Conservation (phyloP, 2,329 filamentous ascomycete species). For the Paraphaeosphaeria minitans region DNA sequence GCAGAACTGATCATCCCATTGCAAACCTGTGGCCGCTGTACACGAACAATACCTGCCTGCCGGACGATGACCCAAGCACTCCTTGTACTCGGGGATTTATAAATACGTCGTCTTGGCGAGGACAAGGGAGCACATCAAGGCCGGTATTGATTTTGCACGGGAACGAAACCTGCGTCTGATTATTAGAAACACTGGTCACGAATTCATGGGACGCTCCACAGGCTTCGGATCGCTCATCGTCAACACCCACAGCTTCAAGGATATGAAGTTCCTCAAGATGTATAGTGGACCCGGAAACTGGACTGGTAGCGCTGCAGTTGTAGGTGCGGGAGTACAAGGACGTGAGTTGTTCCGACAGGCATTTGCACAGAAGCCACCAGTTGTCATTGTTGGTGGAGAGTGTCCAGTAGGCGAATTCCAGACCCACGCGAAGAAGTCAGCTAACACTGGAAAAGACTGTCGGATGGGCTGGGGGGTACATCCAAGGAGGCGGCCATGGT, state of each 20-base stretch:
- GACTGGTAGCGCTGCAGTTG: constrained; percentile 36
- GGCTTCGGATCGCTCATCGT: constrained; percentile 42
- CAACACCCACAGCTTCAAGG: constrained; percentile 46
- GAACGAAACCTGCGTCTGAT: constrained; percentile 39
- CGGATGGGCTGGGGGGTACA: constrained; percentile 50
- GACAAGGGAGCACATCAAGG: constrained; percentile 39
- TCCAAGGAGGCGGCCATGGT: constrained; percentile 52
- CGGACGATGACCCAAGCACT: constrained; percentile 27
- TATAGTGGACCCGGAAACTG: constrained; percentile 42
- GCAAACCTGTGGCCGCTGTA: constrained; percentile 40
- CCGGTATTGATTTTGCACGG: constrained; percentile 42
- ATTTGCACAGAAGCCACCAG: constrained; percentile 35
- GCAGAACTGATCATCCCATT: constrained; percentile 40
- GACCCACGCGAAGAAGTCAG: neutral
- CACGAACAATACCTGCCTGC: constrained; percentile 43
- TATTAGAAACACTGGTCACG: constrained; percentile 44
- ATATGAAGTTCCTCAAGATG: constrained; percentile 33
- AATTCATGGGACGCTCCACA: constrained; percentile 45
- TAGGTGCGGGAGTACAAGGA: constrained; percentile 45
- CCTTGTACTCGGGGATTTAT: constrained; percentile 39
- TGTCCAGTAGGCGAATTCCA: constrained; percentile 33
- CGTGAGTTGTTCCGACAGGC: constrained; percentile 39
- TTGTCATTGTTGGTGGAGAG: constrained; percentile 45
- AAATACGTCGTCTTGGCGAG: constrained; percentile 42
- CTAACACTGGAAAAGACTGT: constrained; percentile 35